Evolutionary conservation across 2,329 filamentous ascomycete genomes (phyloP).

Genomic region (Botryosphaeria dothidea): DNA sequence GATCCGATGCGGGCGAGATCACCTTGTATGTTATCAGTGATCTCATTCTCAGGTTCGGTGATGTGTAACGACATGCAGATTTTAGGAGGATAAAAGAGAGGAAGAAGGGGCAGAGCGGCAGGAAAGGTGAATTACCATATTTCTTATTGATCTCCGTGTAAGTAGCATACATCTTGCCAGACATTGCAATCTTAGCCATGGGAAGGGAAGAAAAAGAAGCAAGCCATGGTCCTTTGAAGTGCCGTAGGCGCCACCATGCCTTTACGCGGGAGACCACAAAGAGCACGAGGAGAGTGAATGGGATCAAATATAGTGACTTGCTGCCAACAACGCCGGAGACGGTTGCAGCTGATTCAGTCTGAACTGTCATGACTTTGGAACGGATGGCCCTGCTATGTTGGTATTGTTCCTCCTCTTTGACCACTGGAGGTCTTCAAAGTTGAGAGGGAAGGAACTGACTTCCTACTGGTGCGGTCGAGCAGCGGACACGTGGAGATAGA

Average conservation of each 20-base stretch:
- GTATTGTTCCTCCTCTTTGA: too few relatives aligned
- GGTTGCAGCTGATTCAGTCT: background rate
- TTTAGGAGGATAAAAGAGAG: too few relatives aligned
- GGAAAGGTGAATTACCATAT: constrained; percentile 22
- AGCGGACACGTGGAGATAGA: too few relatives aligned
- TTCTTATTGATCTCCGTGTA: constrained; percentile 21
- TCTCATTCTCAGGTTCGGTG: too few relatives aligned
- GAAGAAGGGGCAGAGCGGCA: too few relatives aligned
- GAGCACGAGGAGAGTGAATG: constrained; percentile 17
- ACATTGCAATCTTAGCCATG: constrained; percentile 24
- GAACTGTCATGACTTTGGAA: too few relatives aligned
- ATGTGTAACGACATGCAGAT: too few relatives aligned
- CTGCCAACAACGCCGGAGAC: background rate
- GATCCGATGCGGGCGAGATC: constrained; percentile 49
- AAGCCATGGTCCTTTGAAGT: constrained; percentile 27
- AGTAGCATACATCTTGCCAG: constrained; percentile 21
- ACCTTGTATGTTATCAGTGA: constrained; percentile 28
- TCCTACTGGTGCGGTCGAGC: too few relatives aligned
- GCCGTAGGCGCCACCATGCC: constrained; percentile 27
- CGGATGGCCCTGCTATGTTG: background rate
- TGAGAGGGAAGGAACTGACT: too few relatives aligned
- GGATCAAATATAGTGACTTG: constrained; percentile 10
- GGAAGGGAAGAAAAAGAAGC: constrained; percentile 26
- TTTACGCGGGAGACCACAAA: constrained; percentile 13
- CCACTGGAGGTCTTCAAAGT: too few relatives aligned